These are phyloP conservation scores for Arthromyces matolae DNA, from an alignment of 768 basidiomycete genomes.

Conservation along the genomic window DNA sequence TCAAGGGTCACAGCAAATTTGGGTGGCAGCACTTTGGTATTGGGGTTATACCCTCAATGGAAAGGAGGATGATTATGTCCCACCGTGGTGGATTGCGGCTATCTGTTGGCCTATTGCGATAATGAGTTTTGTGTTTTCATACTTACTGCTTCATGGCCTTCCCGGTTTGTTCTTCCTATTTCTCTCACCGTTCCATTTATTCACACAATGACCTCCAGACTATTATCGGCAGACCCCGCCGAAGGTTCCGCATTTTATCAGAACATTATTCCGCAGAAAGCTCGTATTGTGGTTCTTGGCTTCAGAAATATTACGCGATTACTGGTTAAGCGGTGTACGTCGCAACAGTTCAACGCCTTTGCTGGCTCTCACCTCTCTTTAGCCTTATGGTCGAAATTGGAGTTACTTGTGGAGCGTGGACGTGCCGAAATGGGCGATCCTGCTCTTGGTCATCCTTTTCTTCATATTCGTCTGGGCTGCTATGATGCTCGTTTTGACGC, in stretches of 20 bases:
- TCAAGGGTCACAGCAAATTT: slow-evolving; percentile 93
- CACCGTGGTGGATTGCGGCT: slow-evolving; percentile 84
- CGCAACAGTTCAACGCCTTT: background rate
- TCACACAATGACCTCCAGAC: slow-evolving; percentile 39
- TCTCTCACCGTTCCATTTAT: background rate
- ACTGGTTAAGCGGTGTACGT: slow-evolving; percentile 85
- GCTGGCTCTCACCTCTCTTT: slow-evolving; percentile 14
- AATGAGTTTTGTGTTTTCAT: slow-evolving; percentile 73
- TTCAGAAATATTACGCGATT: slow-evolving; percentile 88
- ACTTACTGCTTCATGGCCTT: slow-evolving; percentile 80
- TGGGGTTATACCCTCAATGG: slow-evolving; percentile 84
- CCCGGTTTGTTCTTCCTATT: slow-evolving; percentile 65
- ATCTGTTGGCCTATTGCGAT: slow-evolving; percentile 79
- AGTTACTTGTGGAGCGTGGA: slow-evolving; percentile 85
- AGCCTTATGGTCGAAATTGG: slow-evolving; percentile 96
- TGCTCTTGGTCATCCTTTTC: slow-evolving; percentile 76
- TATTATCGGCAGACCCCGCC: slow-evolving; percentile 92
- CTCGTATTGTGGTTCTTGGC: slow-evolving; percentile 94
- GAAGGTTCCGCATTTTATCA: slow-evolving; percentile 90
- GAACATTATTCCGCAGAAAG: slow-evolving; percentile 85
- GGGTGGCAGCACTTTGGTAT: slow-evolving; percentile 95
- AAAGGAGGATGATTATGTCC: slow-evolving; percentile 42
- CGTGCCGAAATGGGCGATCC: slow-evolving; percentile 79
- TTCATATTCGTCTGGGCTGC: slow-evolving; percentile 85
- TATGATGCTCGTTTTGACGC: slow-evolving; percentile 70